Conservation (phyloP, 2,329 filamentous ascomycete genomes). For the Aspergillus ochraceoroseus region DNA sequence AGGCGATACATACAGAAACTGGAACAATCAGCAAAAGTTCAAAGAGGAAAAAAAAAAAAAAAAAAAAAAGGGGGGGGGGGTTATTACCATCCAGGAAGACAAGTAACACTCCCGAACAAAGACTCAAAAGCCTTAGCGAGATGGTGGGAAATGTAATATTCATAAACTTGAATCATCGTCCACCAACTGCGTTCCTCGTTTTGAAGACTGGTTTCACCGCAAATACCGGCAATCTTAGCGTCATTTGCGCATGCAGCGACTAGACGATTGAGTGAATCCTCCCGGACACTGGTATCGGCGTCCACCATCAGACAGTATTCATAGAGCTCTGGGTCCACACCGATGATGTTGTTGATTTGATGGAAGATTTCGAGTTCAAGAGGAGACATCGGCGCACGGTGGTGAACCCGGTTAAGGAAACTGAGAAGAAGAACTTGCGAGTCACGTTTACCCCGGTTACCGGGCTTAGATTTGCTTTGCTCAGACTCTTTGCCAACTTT, state of each 20-base stretch:
- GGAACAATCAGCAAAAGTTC: slow-evolving; percentile 11
- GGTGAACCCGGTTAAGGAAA: slow-evolving; percentile 96
- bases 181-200: slow-evolving; percentile 95
- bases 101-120: slow-evolving; percentile 94
- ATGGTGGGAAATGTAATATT: slow-evolving; percentile 99
- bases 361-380: slow-evolving; percentile 98
- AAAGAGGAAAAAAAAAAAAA: too few species aligned
- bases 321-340: slow-evolving; percentile 93
- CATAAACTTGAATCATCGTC: slow-evolving; percentile 99
- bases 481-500: slow-evolving; percentile 98
- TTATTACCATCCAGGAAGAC: slow-evolving; percentile 90
- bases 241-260: slow-evolving; percentile 91
- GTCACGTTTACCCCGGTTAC: slow-evolving; percentile 97
- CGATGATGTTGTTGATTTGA: slow-evolving; percentile 98
- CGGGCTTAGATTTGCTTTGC: slow-evolving; percentile 82
- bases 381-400: slow-evolving; percentile 88
- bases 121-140: slow-evolving; percentile 96
- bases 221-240: slow-evolving; percentile 93
- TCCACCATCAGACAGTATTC: slow-evolving; percentile 98
- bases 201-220: slow-evolving; percentile 90
- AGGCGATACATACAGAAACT: slow-evolving; percentile 99
- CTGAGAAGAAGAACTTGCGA: slow-evolving; percentile 93
- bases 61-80: background rate
- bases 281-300: slow-evolving; percentile 88
- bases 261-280: slow-evolving; percentile 86